Evolutionary conservation across 768 basidiomycete genomes (phyloP).

Genomic region (Mycena belliarum): DNA sequence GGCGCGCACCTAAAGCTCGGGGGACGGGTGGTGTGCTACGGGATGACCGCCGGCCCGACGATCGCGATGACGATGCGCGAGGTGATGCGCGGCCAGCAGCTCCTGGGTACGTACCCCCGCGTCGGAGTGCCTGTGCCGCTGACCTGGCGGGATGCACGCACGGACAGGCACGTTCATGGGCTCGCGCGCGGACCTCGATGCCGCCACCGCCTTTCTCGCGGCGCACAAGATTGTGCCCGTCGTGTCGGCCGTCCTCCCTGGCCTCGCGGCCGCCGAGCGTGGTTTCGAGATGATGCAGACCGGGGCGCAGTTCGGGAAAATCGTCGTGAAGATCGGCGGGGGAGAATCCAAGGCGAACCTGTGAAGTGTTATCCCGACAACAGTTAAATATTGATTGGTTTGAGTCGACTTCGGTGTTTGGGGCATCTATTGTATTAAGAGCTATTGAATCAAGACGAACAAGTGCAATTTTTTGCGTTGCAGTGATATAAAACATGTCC

Average conservation of each 20-base stretch:
- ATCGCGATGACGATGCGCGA: slow-evolving; percentile 77
- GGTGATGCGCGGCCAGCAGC: slow-evolving; percentile 70
- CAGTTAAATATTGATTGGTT: no score
- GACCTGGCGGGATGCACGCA: not conserved
- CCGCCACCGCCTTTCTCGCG: slow-evolving; percentile 69
- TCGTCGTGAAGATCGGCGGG: slow-evolving; percentile 54
- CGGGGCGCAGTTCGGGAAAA: slow-evolving; percentile 78
- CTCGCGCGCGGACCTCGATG: slow-evolving; percentile 69
- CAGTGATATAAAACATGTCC: no score
- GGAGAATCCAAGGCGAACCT: slow-evolving; percentile 10
- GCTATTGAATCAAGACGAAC: no score
- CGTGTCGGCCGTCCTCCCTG: slow-evolving; percentile 69
- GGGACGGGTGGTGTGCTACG: slow-evolving; percentile 63
- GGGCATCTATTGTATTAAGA: no score
- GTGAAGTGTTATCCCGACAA: no score
- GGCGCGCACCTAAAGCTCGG: slow-evolving; percentile 54
- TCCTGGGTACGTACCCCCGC: slow-evolving; percentile 55
- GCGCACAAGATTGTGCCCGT: slow-evolving; percentile 69
- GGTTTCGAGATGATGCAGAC: slow-evolving; percentile 69
- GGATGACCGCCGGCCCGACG: slow-evolving; percentile 63
- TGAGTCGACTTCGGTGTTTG: no score
- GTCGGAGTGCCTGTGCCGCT: no score
- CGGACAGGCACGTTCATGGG: slow-evolving; percentile 82
- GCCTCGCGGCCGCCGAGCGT: slow-evolving; percentile 60
- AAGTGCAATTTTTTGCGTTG: no score